Conservation (phyloP, 257 asterid species). For the Forsythia suspensa region DNA sequence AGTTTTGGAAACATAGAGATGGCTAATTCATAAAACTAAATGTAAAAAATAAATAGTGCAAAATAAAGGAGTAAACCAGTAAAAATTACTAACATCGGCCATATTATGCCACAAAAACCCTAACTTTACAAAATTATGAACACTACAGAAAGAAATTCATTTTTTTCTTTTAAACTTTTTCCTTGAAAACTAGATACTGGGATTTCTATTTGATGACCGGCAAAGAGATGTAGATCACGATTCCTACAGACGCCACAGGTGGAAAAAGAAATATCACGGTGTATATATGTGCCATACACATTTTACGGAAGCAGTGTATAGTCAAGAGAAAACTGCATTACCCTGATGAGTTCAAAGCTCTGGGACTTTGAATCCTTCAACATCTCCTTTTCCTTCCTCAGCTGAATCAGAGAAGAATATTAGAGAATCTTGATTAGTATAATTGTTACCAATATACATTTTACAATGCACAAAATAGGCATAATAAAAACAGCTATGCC, state of each 20-base stretch:
- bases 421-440: background rate
- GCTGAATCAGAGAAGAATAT: constrained; percentile 44
- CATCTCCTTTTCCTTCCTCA: constrained; percentile 67
- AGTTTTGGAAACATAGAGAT: background rate
- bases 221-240: background rate
- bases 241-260: background rate
- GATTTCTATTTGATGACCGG: background rate
- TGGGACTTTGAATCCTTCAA: constrained; percentile 67
- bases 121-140: background rate
- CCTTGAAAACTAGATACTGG: background rate
- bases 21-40: background rate
- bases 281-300: background rate
- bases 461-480: constrained; percentile 9
- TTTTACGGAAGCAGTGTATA: background rate
- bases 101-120: constrained; percentile 11
- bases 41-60: background rate
- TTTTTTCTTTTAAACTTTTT: background rate
- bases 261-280: background rate
- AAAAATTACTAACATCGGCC: background rate
- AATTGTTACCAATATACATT: background rate
- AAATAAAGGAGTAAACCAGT: background rate
- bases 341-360: constrained; percentile 78
- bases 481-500: background rate
- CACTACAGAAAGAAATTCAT: background rate
- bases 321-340: constrained; percentile 31